A percentile compares a stretch with the other conserved stretches of the same genome.
Evolutionary conservation across 208 protist species (phyloP).

Genomic region (Lotmaria passim): DNA sequence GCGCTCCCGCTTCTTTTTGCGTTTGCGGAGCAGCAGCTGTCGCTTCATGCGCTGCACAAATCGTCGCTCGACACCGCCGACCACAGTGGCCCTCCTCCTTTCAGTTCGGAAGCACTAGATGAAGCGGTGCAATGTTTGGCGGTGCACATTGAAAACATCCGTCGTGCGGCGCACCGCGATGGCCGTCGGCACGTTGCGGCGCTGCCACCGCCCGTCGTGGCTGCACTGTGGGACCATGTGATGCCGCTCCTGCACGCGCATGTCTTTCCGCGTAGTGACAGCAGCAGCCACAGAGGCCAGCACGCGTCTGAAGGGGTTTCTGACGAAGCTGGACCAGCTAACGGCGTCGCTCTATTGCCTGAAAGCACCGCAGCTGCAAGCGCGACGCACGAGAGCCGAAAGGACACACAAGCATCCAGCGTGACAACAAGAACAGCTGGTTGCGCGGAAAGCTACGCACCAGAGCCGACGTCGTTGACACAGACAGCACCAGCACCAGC

Average conservation of each 20-base stretch:
- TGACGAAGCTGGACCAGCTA: too few species aligned
- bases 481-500: too few species aligned
- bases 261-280: not conserved
- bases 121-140: conserved; percentile 11
- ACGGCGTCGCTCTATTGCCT: too few species aligned
- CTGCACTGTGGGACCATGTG: conserved; percentile 57
- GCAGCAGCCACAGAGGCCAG: not conserved
- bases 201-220: conserved; percentile 57
- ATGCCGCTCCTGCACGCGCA: conserved; percentile 30
- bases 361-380: too few species aligned
- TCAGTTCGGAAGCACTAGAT: not conserved
- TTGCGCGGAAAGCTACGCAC: too few species aligned
- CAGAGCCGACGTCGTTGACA: too few species aligned
- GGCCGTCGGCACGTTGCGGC: conserved; percentile 54
- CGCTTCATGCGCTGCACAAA: not conserved
- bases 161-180: conserved; percentile 23
- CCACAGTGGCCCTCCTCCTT: not conserved
- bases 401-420: too few species aligned
- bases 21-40: not conserved
- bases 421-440: too few species aligned
- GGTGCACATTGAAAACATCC: conserved; percentile 23
- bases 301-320: too few species aligned
- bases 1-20: conserved; percentile 22
- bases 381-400: not conserved
- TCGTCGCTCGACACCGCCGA: not conserved